A percentile compares a stretch with the other conserved stretches of the same genome.
These are phyloP conservation scores for Primulina eburnea DNA, from an alignment of 257 asterid species.

Conservation along the genomic window DNA sequence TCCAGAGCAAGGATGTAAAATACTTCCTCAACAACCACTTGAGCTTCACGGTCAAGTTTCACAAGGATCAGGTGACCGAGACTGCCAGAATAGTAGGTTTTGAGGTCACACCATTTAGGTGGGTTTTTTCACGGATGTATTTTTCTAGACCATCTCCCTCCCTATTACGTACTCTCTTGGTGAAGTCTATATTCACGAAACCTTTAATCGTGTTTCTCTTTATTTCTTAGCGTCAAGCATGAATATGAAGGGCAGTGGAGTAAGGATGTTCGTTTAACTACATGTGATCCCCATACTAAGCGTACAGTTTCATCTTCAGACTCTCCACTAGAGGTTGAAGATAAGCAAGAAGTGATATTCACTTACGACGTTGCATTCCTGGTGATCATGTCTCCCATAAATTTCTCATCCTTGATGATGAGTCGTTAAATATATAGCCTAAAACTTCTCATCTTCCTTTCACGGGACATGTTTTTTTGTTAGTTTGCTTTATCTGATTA, in stretches of 20 bases:
- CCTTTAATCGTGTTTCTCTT: slow-evolving; percentile 14
- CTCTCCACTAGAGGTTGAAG: slow-evolving; percentile 70
- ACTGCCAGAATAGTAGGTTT: slow-evolving; percentile 73
- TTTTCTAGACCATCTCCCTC: neutral
- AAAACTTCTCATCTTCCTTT: neutral
- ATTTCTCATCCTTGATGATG: neutral
- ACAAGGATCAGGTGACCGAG: slow-evolving; percentile 61
- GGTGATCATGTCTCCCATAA: slow-evolving; percentile 30
- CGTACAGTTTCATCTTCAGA: slow-evolving; percentile 46
- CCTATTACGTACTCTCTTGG: slow-evolving; percentile 13
- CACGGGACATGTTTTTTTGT: neutral
- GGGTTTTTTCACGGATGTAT: slow-evolving; percentile 17
- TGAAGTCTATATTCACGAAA: neutral
- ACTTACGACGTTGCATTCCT: slow-evolving; percentile 66
- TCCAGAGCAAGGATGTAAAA: slow-evolving; percentile 77
- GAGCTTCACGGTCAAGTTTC: slow-evolving; percentile 65
- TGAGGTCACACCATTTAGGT: slow-evolving; percentile 77
- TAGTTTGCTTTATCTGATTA: neutral
- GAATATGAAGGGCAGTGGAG: slow-evolving; percentile 59
- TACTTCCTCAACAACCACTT: slow-evolving; percentile 67
- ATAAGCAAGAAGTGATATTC: slow-evolving; percentile 62
- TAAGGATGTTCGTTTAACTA: slow-evolving; percentile 44
- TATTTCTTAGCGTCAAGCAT: slow-evolving; percentile 54
- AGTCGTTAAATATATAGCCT: neutral
- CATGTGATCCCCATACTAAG: slow-evolving; percentile 67